phyloP scores from a whole-genome alignment of 805 yeast species.

The Phaffomyces opuntiae region DNA sequence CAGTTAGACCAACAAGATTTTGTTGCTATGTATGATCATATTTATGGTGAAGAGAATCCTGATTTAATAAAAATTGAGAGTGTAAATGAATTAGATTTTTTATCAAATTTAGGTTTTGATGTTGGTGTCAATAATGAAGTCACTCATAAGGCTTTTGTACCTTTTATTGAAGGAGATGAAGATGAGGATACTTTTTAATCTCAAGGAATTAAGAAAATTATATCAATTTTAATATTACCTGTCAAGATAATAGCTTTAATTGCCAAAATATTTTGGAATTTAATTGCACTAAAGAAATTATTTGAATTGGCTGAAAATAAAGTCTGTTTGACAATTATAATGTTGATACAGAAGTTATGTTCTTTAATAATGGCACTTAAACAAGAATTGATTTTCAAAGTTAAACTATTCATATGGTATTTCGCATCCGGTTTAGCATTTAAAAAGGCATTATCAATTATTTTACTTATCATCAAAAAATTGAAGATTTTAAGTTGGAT shows the following conservation, averaged over 20 bases:
- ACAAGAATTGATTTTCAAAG: conserved; percentile 8
- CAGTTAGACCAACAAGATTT: conserved; percentile 13
- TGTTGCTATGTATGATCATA: conserved; percentile 13
- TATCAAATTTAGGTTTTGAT: no score
- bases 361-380: conserved; percentile 8
- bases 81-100: no score
- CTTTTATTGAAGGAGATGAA: conserved; percentile 6
- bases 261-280: conserved; percentile 11
- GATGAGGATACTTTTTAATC: background rate
- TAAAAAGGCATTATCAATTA: conserved; percentile 9
- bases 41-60: conserved; percentile 1
- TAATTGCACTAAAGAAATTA: conserved; percentile 15
- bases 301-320: conserved; percentile 13
- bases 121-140: background rate
- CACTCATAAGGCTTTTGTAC: conserved; percentile 2
- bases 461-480: conserved; percentile 12
- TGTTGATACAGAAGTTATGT: conserved; percentile 10
- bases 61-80: conserved; percentile 1
- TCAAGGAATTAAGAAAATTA: conserved; percentile 7
- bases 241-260: conserved; percentile 3
- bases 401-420: conserved; percentile 9
- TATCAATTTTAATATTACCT: conserved; percentile 9
- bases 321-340: conserved; percentile 7
- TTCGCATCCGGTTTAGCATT: conserved; percentile 10
- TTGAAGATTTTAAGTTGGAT: conserved; percentile 16